Conservation (phyloP, 768 basidiomycete species). For the Rhodotorula diobovata region DNA sequence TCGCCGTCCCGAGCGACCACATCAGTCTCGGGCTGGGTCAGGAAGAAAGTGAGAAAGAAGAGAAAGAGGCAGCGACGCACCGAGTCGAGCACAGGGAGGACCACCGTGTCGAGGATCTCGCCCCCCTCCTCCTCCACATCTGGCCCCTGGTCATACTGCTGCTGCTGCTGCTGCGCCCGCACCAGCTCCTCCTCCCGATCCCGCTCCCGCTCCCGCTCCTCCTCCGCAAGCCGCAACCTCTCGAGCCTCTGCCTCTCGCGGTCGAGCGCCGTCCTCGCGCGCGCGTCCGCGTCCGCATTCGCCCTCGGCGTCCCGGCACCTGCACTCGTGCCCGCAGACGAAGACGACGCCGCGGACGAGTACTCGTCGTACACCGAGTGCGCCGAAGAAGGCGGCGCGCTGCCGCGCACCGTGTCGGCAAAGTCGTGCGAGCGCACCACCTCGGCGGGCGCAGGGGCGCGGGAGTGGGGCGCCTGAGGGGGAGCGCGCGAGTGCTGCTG, state of each 20-base stretch:
- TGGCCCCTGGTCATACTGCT: conserved; percentile 37
- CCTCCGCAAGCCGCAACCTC: conserved; percentile 14
- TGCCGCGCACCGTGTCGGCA: conserved; percentile 27
- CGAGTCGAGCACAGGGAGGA: conserved; percentile 91
- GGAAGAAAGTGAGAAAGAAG: not conserved
- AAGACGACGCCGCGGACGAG: conserved; percentile 7
- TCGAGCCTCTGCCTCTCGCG: conserved; percentile 29
- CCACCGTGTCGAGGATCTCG: conserved; percentile 86
- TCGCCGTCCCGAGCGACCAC: not conserved
- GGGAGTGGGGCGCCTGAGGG: conserved; percentile 54
- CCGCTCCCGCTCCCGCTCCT: not conserved
- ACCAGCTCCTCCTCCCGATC: not conserved
- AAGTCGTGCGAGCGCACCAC: conserved; percentile 12
- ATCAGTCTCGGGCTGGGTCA: not conserved
- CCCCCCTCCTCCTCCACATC: conserved; percentile 40
- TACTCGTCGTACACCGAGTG: conserved; percentile 36
- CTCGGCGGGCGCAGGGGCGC: not conserved
- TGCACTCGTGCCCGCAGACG: not conserved
- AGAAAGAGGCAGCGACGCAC: conserved; percentile 54
- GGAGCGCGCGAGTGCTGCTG: conserved; percentile 54
- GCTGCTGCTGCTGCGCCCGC: not conserved
- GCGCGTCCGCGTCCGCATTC: conserved; percentile 6
- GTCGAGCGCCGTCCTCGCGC: conserved; percentile 24
- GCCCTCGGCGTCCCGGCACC: not conserved
- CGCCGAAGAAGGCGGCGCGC: not conserved